Evolutionary conservation across 257 asterid species (phyloP).

Genomic region (Eucommia ulmoides): DNA sequence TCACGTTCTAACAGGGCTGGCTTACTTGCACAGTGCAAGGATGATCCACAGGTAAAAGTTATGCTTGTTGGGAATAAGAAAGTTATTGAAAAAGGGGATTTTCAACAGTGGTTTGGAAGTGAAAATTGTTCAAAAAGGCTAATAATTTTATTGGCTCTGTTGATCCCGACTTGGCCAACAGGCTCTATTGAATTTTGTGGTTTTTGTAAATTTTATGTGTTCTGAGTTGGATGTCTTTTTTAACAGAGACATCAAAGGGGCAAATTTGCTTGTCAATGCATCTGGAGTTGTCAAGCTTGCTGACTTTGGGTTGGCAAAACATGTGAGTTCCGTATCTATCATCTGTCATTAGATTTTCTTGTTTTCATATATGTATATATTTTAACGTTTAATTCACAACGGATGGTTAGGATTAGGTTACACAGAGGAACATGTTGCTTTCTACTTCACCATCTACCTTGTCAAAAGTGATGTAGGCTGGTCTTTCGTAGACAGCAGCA

Average conservation of each 20-base stretch:
- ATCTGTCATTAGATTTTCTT: not conserved
- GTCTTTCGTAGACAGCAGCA: not conserved
- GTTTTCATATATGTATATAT: not conserved
- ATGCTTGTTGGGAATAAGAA: no score
- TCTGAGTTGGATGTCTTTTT: constrained; percentile 8
- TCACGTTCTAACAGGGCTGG: constrained; percentile 78
- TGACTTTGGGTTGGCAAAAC: constrained; percentile 90
- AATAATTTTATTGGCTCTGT: no score
- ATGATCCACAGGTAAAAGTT: constrained; percentile 87
- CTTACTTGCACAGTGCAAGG: constrained; percentile 69
- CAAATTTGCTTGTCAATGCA: constrained; percentile 82
- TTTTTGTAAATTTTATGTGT: not conserved
- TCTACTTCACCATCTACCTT: not conserved
- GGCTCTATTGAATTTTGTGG: constrained; percentile 5
- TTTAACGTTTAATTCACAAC: no score
- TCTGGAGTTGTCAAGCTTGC: constrained; percentile 83
- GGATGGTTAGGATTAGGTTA: no score
- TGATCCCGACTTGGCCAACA: no score
- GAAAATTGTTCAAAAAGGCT: no score
- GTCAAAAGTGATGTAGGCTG: not conserved
- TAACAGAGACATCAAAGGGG: constrained; percentile 86
- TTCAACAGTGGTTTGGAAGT: no score
- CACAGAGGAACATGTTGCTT: no score
- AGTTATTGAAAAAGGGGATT: no score
- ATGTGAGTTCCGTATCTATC: constrained; percentile 35